Evolutionary conservation across 75 land plant species (phyloP), one percentile per base, ranked within the genome.

Genomic region (Cupressus sempervirens): DNA sequence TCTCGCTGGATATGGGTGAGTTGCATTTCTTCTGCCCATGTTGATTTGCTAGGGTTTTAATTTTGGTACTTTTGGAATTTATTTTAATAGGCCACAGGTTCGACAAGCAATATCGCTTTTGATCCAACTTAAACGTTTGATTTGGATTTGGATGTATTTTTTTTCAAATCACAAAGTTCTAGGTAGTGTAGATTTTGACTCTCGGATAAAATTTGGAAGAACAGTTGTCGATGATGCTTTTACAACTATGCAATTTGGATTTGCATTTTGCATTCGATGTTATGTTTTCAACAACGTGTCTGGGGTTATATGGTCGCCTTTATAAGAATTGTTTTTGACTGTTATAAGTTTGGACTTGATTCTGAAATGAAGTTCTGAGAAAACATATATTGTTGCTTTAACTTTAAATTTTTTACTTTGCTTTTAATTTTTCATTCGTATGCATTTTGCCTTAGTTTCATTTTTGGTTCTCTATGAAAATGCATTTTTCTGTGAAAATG

Each of bases 1-100:
- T 3, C 45, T 50, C 26, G 81, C 13, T 30, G 46, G 48, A 45
- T n/a, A 79, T 79, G 81, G 83, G 83, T 82, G 20, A 53, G 83
- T 53, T 82, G 1, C 20, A 4, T 7, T 82, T 16, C 8, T 23
- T 53, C 35, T 32, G 8, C 10, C 40, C 7, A 7, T 32, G 65
- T 1, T 18, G 12, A 50, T 82, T 82, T 82, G 62, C 23, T 12
- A 52, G 83, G 54, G 62, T 82, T 53, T 53, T 34, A 13, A 48
- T 81, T 45, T 45, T 81, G 32, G 18, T 45, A 23, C 20, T 36
- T 68, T 29, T 68, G 72, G 1, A 68, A 68, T n/a, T n/a, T n/a
- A 29, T 0, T 68, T 26, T 68, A n/a, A 8, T 7, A 26, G 72
- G 29, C 26, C 10, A n/a, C 3, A 7, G 23, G 29, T 68, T 68